These are phyloP conservation scores for Neurospora sp. DNA, from an alignment of 2,329 filamentous ascomycete genomes.

Conservation along the genomic window DNA sequence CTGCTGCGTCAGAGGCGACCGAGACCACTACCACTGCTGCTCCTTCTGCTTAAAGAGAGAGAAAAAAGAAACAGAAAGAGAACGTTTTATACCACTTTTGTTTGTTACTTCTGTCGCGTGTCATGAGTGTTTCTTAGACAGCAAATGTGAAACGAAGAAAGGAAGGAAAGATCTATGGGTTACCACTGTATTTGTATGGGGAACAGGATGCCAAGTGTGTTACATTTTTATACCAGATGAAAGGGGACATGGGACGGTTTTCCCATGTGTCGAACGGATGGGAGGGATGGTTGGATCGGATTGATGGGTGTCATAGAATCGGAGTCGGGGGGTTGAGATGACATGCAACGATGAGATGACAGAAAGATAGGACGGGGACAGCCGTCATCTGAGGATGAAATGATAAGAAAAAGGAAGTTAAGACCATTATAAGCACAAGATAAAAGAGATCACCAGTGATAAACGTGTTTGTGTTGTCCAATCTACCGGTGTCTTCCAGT, in stretches of 20 bases:
- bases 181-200: not conserved
- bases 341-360: not conserved
- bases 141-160: not conserved
- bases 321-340: not conserved
- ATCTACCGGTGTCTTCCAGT: not conserved
- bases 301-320: not conserved
- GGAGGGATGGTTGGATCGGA: not conserved
- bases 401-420: not conserved
- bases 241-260: not conserved
- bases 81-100: not conserved
- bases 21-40: slow-evolving; percentile 12
- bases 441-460: not conserved
- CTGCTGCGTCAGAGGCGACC: not conserved
- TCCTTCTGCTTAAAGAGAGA: not conserved
- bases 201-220: not conserved
- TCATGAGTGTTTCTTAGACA: not conserved
- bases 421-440: not conserved
- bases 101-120: not conserved
- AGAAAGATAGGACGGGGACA: not conserved
- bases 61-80: not conserved
- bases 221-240: not conserved
- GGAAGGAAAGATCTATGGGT: not conserved
- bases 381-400: not conserved
- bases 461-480: not conserved
- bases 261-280: not conserved